phyloP scores from a whole-genome alignment of 805 yeast genomes.

The Starmerella sp. region DNA sequence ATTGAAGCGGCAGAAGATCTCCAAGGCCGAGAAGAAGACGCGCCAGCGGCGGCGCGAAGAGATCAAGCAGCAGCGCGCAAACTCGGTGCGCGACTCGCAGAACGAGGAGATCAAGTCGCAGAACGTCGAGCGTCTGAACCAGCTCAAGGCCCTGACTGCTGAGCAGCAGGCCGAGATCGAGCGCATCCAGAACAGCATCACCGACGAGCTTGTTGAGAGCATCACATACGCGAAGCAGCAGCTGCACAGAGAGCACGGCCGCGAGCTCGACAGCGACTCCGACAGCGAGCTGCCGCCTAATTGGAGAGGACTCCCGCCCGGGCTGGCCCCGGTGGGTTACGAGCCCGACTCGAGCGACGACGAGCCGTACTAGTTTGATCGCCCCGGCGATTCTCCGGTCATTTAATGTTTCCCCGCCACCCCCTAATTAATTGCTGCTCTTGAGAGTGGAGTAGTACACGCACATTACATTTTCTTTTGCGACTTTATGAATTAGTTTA shows the following conservation, averaged over 20 bases:
- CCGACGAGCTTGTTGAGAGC: constrained; percentile 10
- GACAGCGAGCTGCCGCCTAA: constrained; percentile 5
- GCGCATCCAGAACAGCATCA: constrained; percentile 16
- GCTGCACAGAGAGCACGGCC: neutral
- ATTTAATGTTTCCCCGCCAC: too few species aligned
- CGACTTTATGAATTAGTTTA: too few species aligned
- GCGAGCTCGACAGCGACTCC: neutral
- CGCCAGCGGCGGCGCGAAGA: constrained; percentile 6
- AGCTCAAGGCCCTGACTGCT: neutral
- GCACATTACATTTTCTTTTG: too few species aligned
- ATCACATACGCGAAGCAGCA: constrained; percentile 18
- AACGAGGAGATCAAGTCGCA: neutral
- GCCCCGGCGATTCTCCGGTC: too few species aligned
- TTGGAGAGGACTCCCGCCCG: constrained; percentile 23
- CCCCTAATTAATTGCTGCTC: too few species aligned
- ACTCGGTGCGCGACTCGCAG: neutral
- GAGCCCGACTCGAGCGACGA: constrained; percentile 24
- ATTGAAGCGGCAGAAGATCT: constrained; percentile 4
- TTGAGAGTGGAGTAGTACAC: too few species aligned
- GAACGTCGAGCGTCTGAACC: constrained; percentile 2
- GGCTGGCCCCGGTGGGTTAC: constrained; percentile 25
- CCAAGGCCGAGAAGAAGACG: constrained; percentile 9
- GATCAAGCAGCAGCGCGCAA: neutral
- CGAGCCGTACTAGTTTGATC: constrained; percentile 20
- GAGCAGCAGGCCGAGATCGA: constrained; percentile 15